These are phyloP conservation scores for Lophiostoma macrostomum DNA, from an alignment of 495 filamentous ascomycete species.

Conservation along the genomic window DNA sequence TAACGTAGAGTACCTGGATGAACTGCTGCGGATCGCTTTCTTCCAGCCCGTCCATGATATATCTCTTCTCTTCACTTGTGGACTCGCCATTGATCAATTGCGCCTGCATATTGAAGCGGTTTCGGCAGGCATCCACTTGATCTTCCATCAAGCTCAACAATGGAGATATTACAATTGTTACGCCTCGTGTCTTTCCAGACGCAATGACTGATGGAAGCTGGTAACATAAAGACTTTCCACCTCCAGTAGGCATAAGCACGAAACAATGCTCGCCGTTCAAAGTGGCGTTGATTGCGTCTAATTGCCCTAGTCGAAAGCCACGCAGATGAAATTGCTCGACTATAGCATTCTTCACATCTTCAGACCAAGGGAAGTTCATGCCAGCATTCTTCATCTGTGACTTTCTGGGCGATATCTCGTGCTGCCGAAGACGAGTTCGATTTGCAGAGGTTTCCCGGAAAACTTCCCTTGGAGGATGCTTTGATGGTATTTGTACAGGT, in stretches of 20 bases:
- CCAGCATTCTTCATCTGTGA: constrained; percentile 33
- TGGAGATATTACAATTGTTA: constrained; percentile 93
- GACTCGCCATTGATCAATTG: constrained; percentile 76
- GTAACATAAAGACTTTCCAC: constrained; percentile 95
- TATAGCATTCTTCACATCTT: constrained; percentile 73
- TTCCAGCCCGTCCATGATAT: constrained; percentile 60
- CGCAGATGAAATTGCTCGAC: constrained; percentile 76
- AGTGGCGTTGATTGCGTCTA: constrained; percentile 94
- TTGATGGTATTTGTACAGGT: neutral
- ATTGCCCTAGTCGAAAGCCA: constrained; percentile 85
- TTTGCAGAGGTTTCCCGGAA: constrained; percentile 58
- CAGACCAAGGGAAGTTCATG: constrained; percentile 70
- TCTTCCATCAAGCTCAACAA: constrained; percentile 95
- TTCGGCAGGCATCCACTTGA: constrained; percentile 75
- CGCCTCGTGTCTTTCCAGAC: constrained; percentile 74
- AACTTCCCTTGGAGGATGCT: constrained; percentile 39
- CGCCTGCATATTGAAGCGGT: constrained; percentile 70
- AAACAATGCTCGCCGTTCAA: constrained; percentile 84
- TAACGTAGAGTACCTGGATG: constrained; percentile 87
- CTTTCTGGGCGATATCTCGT: constrained; percentile 26
- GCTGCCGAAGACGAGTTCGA: neutral
- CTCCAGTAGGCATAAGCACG: constrained; percentile 95
- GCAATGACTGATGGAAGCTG: constrained; percentile 86
- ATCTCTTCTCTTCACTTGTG: constrained; percentile 49
- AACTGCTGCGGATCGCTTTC: constrained; percentile 60